These are phyloP conservation scores for Tylopilus felleus DNA, from an alignment of 768 basidiomycete species.

Conservation along the genomic window DNA sequence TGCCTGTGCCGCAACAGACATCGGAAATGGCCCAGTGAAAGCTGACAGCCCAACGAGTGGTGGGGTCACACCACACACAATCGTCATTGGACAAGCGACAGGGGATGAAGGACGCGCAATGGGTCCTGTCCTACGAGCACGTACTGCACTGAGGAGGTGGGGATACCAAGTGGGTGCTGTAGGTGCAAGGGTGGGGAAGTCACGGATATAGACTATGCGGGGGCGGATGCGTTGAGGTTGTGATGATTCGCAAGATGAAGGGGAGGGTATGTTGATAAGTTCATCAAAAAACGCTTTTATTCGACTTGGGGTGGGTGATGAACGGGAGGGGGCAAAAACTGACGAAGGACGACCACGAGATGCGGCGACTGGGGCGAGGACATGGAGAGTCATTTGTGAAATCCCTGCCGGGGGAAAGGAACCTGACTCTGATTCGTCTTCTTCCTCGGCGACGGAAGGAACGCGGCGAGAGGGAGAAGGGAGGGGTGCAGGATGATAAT, in stretches of 20 bases:
- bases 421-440: slow-evolving; percentile 49
- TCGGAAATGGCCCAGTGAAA: slow-evolving; percentile 10
- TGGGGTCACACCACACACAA: slow-evolving; percentile 87
- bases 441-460: slow-evolving; percentile 35
- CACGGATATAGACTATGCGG: slow-evolving; percentile 80
- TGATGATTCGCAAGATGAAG: slow-evolving; percentile 25
- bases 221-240: slow-evolving; percentile 39
- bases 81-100: slow-evolving; percentile 67
- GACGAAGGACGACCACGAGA: slow-evolving; percentile 36
- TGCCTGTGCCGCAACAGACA: slow-evolving; percentile 11
- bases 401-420: slow-evolving; percentile 34
- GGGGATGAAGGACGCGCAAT: slow-evolving; percentile 58
- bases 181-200: slow-evolving; percentile 71
- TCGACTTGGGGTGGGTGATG: slow-evolving; percentile 49
- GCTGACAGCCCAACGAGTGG: slow-evolving; percentile 48
- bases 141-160: slow-evolving; percentile 73
- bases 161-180: slow-evolving; percentile 80
- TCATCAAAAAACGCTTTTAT: slow-evolving; percentile 74
- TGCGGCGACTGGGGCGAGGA: slow-evolving; percentile 35
- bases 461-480: slow-evolving; percentile 28
- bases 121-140: slow-evolving; percentile 65
- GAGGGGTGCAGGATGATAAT: slow-evolving; percentile 43
- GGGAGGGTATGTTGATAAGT: slow-evolving; percentile 59
- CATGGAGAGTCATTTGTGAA: slow-evolving; percentile 47
- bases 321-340: slow-evolving; percentile 37